A percentile compares a stretch with the other conserved stretches of the same genome.
phyloP scores from a whole-genome alignment of 805 yeast genomes.

The Candida silvatica region DNA sequence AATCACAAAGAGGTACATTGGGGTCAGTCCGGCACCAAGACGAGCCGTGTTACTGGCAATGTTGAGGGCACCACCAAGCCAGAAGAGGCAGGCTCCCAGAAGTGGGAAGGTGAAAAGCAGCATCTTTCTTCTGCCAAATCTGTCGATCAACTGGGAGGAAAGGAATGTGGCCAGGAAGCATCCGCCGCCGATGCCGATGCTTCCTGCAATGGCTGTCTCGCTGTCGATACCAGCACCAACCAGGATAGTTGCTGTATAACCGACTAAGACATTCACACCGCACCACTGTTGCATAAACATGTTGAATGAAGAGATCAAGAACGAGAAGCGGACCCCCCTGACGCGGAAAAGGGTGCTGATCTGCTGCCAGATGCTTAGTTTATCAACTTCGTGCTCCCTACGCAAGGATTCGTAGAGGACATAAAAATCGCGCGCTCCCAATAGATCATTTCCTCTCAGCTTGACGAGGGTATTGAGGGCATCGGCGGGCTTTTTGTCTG shows the following conservation, averaged over 20 bases:
- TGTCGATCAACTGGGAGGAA: slow-evolving; percentile 48
- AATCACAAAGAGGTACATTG: slow-evolving; percentile 62
- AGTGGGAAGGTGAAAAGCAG: slow-evolving; percentile 43
- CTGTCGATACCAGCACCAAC: slow-evolving; percentile 54
- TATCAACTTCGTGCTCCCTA: slow-evolving; percentile 44
- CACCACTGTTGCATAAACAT: slow-evolving; percentile 89
- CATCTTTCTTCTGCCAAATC: slow-evolving; percentile 5
- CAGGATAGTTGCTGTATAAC: slow-evolving; percentile 73
- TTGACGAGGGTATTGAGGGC: slow-evolving; percentile 41
- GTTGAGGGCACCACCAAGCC: slow-evolving; percentile 66
- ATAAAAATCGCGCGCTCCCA: slow-evolving; percentile 62
- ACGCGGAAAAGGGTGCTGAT: slow-evolving; percentile 50
- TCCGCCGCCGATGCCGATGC: slow-evolving; percentile 79
- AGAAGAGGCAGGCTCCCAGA: slow-evolving; percentile 48
- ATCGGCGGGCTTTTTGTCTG: slow-evolving; percentile 20
- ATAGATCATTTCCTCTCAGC: slow-evolving; percentile 41
- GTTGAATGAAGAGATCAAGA: slow-evolving; percentile 67
- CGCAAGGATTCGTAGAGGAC: slow-evolving; percentile 54
- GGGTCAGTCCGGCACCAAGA: slow-evolving; percentile 58
- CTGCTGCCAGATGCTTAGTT: slow-evolving; percentile 35
- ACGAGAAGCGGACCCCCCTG: slow-evolving; percentile 75
- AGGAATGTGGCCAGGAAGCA: slow-evolving; percentile 77
- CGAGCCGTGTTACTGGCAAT: slow-evolving; percentile 40
- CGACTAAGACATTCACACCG: slow-evolving; percentile 82
- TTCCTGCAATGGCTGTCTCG: slow-evolving; percentile 59